Evolutionary conservation across 192 early-diverging fungal species (phyloP).

Genomic region (Rhizophagus prolifer): DNA sequence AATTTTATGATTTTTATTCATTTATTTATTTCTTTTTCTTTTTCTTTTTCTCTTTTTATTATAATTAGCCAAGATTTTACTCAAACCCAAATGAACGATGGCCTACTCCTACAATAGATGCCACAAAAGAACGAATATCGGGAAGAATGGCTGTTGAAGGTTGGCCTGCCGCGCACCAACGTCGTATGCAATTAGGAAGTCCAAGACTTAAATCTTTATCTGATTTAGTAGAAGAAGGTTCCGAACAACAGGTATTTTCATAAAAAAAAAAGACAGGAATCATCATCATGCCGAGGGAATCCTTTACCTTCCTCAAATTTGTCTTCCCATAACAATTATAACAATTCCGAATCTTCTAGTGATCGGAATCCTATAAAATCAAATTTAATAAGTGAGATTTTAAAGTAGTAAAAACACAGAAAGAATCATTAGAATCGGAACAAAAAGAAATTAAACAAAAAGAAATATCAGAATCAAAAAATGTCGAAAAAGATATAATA

Average conservation of each 20-base stretch:
- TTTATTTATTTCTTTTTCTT: no score
- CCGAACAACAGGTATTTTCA: slow-evolving; percentile 23
- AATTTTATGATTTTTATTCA: no score
- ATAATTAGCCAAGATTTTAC: slow-evolving; percentile 18
- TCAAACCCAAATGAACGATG: slow-evolving; percentile 13
- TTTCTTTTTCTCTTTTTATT: no score
- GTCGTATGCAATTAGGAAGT: slow-evolving; percentile 26
- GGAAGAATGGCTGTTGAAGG: slow-evolving; percentile 14
- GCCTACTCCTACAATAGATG: slow-evolving; percentile 9
- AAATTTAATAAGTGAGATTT: neutral
- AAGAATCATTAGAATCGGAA: neutral
- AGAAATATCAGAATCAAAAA: neutral
- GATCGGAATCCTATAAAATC: neutral
- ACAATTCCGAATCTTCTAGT: neutral
- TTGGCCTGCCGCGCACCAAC: slow-evolving; percentile 20
- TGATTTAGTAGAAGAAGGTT: slow-evolving; percentile 19
- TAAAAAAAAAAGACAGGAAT: neutral
- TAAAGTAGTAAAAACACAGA: neutral
- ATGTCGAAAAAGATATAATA: neutral
- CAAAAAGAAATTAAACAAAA: neutral
- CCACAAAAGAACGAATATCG: slow-evolving; percentile 8
- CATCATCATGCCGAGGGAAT: neutral
- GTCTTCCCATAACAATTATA: neutral
- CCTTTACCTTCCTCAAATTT: neutral
- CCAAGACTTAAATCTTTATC: slow-evolving; percentile 25